Conservation (phyloP, 1,284 basidiomycete species). For the Ganoderma lingzhi region DNA sequence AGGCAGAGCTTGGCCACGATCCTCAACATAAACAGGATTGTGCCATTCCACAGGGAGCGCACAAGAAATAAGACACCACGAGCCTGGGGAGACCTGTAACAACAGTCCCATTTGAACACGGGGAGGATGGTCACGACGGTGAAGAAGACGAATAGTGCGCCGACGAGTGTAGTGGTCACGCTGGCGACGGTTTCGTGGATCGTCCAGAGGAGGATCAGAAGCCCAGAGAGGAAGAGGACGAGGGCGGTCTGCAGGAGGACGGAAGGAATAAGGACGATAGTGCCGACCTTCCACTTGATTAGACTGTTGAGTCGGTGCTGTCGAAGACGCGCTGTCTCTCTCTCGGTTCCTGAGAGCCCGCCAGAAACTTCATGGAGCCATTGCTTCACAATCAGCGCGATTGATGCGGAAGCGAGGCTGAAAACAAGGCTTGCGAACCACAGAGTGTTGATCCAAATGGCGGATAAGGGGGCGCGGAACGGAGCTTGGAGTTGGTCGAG, state of each 20-base stretch:
- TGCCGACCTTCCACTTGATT: constrained; percentile 31
- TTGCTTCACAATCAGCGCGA: constrained; percentile 30
- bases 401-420: constrained; percentile 26
- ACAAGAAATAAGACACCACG: constrained; percentile 23
- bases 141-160: constrained; percentile 14
- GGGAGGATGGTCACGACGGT: constrained; percentile 26
- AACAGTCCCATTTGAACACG: constrained; percentile 23
- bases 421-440: constrained; percentile 31
- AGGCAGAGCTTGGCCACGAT: constrained; percentile 5
- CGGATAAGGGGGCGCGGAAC: constrained; percentile 7
- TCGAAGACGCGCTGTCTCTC: constrained; percentile 23
- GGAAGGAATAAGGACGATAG: constrained; percentile 33
- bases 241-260: constrained; percentile 35
- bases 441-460: constrained; percentile 27
- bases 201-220: constrained; percentile 34
- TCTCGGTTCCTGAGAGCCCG: constrained; percentile 12
- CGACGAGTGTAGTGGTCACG: constrained; percentile 18
- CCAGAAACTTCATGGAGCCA: constrained; percentile 23
- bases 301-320: constrained; percentile 36
- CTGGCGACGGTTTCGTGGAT: constrained; percentile 27
- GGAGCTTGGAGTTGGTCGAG: constrained; percentile 2
- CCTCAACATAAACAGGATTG: background rate
- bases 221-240: constrained; percentile 30
- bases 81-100: constrained; percentile 32
- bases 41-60: constrained; percentile 4